Evolutionary conservation across 2,329 filamentous ascomycete species (phyloP).

Genomic region (Hypoxylon rubiginosum): DNA sequence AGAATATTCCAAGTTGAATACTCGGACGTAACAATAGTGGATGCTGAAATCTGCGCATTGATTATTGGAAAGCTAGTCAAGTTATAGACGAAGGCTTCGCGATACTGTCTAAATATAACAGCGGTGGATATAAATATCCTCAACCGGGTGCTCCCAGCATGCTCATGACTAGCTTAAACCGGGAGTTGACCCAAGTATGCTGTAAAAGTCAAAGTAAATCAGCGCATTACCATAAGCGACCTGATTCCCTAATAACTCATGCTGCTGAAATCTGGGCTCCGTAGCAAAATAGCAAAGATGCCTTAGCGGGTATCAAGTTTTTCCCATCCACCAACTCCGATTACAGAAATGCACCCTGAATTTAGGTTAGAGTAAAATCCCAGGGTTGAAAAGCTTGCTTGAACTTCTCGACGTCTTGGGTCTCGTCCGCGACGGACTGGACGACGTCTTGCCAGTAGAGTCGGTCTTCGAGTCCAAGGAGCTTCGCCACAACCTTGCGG

Average conservation of each 20-base stretch:
- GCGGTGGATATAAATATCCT: neutral
- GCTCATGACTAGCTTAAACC: neutral
- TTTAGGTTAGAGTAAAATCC: constrained; percentile 77
- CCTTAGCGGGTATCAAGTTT: constrained; percentile 49
- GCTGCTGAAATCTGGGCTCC: constrained; percentile 11
- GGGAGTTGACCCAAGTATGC: neutral
- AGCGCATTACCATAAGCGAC: neutral
- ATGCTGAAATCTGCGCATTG: neutral
- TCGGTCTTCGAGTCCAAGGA: constrained; percentile 84
- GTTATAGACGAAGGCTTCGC: constrained; percentile 5
- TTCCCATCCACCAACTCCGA: constrained; percentile 39
- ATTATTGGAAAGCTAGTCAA: neutral
- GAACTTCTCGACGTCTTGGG: constrained; percentile 81
- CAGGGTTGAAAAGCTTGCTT: constrained; percentile 85
- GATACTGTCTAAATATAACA: constrained; percentile 1
- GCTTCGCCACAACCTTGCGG: constrained; percentile 86
- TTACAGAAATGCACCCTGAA: constrained; percentile 22
- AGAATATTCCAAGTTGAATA: neutral
- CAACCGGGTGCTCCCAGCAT: neutral
- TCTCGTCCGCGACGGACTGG: constrained; percentile 84
- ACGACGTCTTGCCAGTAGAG: constrained; percentile 86
- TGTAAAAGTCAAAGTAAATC: constrained; percentile 8
- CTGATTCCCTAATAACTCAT: constrained; percentile 1
- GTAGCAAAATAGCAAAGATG: constrained; percentile 33
- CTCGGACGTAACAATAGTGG: neutral